Evolutionary conservation across 495 filamentous ascomycete genomes (phyloP), one percentile per base, ranked within the genome.

Genomic region (Penicillium flavigenum): DNA sequence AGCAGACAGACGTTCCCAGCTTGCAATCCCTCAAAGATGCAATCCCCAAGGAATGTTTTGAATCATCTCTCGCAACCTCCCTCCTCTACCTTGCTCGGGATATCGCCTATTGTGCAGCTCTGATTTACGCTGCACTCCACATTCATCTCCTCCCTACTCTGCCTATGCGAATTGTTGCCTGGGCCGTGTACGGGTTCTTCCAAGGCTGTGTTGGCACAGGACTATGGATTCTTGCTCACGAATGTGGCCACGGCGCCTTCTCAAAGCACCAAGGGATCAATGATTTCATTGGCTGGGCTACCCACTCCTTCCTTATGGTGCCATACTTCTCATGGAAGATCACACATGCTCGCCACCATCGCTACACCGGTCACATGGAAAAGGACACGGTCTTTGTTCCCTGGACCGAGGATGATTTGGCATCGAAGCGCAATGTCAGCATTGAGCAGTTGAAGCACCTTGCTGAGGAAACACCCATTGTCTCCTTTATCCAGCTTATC

Each of bases 241-340:
- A 68, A 24, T 68, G 65, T 43, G 65, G 65, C 16, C 65, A 96
- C 61, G 83, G 85, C 42, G 81, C 85, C 5, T 90, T 90, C 79
- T 89, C 87, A 7, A 65, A 77, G 5, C 81, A 77, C 61, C 79
- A 81, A 59, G 68, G 39, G 27, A 71, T 89, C 34, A 90, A 90
- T 61, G 81, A 87, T 59, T 79, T 81, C 56, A 81, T 88, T 55
- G 87, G 87, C 27, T 86, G 85, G 82, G 72, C 86, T 54, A 68
- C 76, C 45, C 87, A 90, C 65, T 89, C 86, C 0, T 69, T 79
- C 26, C 75, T 89, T 11, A 75, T 87, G 58, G 86, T 89, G 5
- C 87, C 87, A 1, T 90, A 86, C 74, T 88, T 87, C 74, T 88
- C 85, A 27, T 90, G 87, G 87, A 84, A 88, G 73, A 84, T 88